Evolutionary conservation across 2,329 filamentous ascomycete species (phyloP), one percentile per base, ranked within the genome.

Genomic region (Talaromyces sp.): DNA sequence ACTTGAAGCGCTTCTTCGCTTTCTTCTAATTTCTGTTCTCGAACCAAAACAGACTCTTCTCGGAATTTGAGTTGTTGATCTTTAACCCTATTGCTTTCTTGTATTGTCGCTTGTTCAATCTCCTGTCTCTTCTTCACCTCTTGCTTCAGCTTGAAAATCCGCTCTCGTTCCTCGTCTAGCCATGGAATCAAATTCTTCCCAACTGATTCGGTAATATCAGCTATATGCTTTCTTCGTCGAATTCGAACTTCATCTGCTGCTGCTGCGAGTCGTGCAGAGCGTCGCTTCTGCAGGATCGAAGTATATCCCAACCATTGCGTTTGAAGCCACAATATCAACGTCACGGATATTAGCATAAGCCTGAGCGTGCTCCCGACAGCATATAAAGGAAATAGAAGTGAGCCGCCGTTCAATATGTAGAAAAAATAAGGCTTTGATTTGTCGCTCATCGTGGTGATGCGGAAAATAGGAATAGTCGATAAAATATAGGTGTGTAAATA

Each of bases 261-360:
- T 29, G 55, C 59, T 21, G 59, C 55, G 6, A 61, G 59, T 29
- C 59, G 48, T 17, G 48, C 55, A 38, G 50, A 54, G 12, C 35
- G 59, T 38, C 59, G 50, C n/a, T 53, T 57, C 12, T 57, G 24
- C 3, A 61, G 50, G 17, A 26, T 3, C 1, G 51, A 48, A 19
- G 27, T 54, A 53, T 61, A 61, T 31, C 12, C 50, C n/a, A 54
- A 10, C 54, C 59, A 61, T 54, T 61, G 32, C 3, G 29, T 57
- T 54, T 61, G 59, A 41, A 61, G 54, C 59, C 59, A 61, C 10
- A 50, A 48, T 51, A 61, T 19, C 27, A 61, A 31, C 4, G 51
- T 57, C 10, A 54, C 26, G 1, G 55, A 61, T 54, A 61, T 51
- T 2, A 61, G 26, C 12, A 46, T 21, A 26, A 61, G 54, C 38